Evolutionary conservation across 129 eudicot genomes (phyloP), one percentile per base, ranked within the genome.

Genomic region (Glebionis coronaria): DNA sequence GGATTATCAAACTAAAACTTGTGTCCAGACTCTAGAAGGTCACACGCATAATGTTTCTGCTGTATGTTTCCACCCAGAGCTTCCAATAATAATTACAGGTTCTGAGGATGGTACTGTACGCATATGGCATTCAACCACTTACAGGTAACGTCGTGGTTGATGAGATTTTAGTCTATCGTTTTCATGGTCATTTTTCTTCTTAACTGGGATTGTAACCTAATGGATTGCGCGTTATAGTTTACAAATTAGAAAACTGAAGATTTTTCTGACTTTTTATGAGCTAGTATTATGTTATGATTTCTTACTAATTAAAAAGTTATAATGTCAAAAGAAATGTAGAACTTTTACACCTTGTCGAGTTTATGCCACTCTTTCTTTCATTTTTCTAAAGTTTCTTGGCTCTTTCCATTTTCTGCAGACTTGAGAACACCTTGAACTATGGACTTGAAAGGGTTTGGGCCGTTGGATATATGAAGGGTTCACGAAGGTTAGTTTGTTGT

Each of bases 391-490:
- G 61, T 69, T 65, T 29, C 58, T 82, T 35, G 21, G n/a, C n/a
- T 45, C 23, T 44, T 58, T 12, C 45, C 56, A 35, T 44, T 62
- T 51, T n/a, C 45, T 81, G 79, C 88, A 89, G 99, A 77, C 93
- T 93, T 47, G 97, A 93, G 80, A 93, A 89, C 79, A 93, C 99
- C 54, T 73, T 93, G 61, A 87, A 93, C 73, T 87, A 93, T 71
- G 95, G 93, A 46, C 97, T 89, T 72, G 97, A 87, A 86, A 84
- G 99, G 76, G 97, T 89, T 46, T 93, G 99, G 99, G 95, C 95
- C 50, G 72, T 93, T 74, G 99, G 93, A 58, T 89, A 81, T 82
- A 84, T 89, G 83, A 93, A 84, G 82, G 81, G 97, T 62, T 93
- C 99, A 56, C 83, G 99, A 15, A 69, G 95, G 99, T 93, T 73